Conservation (phyloP, 2,329 filamentous ascomycete species). For the Aspergillus viridinutans region DNA sequence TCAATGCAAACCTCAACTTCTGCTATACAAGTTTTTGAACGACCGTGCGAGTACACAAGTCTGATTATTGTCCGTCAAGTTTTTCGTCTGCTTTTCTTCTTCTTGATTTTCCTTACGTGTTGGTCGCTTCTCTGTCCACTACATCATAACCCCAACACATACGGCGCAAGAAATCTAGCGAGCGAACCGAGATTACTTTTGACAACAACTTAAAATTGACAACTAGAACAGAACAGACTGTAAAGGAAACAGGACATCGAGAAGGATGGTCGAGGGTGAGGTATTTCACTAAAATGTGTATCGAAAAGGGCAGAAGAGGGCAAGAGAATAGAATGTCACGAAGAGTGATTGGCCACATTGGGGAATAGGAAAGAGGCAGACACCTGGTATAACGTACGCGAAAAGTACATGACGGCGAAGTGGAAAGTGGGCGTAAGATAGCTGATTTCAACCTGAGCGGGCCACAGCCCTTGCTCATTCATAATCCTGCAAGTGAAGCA, state of each 20-base stretch:
- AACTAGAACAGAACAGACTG: slow-evolving; percentile 17
- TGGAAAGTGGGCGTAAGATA: slow-evolving; percentile 27
- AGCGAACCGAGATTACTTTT: neutral
- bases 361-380: slow-evolving; percentile 23
- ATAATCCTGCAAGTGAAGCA: slow-evolving; percentile 20
- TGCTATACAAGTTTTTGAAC: neutral
- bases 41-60: neutral
- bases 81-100: neutral
- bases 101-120: neutral
- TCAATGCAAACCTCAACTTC: neutral
- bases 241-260: slow-evolving; percentile 8
- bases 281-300: slow-evolving; percentile 24
- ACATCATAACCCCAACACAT: neutral
- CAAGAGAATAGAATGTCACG: slow-evolving; percentile 10
- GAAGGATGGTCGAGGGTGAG: slow-evolving; percentile 20
- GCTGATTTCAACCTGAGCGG: slow-evolving; percentile 16
- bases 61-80: neutral
- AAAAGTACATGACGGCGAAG: slow-evolving; percentile 40
- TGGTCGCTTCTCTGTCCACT: neutral
- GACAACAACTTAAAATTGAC: slow-evolving; percentile 17
- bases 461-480: slow-evolving; percentile 14
- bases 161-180: neutral
- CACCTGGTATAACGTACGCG: slow-evolving; percentile 35
- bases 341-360: slow-evolving; percentile 19
- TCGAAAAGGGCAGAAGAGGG: slow-evolving; percentile 14